Conservation (phyloP, 192 early-diverging fungal species). For the Coemansia sp. region DNA sequence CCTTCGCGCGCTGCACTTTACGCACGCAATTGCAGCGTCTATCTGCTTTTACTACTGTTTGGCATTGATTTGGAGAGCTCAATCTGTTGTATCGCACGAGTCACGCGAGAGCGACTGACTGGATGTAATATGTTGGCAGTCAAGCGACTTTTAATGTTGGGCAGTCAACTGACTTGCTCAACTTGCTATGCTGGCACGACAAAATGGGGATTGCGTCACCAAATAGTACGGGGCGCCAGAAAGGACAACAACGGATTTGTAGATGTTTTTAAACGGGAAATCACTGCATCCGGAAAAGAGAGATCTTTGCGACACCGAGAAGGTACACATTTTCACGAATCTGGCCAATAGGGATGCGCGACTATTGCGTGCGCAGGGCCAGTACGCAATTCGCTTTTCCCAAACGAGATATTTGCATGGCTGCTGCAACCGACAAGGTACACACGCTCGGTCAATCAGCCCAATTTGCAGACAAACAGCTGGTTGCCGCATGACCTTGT, state of each 20-base stretch:
- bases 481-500: background rate
- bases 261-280: slow-evolving; percentile 1
- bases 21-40: background rate
- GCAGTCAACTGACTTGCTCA: too few species aligned
- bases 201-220: background rate
- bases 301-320: background rate
- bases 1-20: background rate
- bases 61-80: background rate
- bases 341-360: slow-evolving; percentile 2
- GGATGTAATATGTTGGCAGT: background rate
- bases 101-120: background rate
- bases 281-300: background rate
- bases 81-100: background rate
- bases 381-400: background rate
- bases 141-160: background rate
- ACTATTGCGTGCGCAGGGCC: background rate
- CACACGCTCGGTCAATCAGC: background rate
- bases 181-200: background rate
- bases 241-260: background rate
- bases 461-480: slow-evolving; percentile 4
- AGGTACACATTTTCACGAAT: slow-evolving; percentile 1
- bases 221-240: background rate
- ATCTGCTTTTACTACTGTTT: background rate
- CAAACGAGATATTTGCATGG: background rate
- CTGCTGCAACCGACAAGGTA: slow-evolving; percentile 4